Evolutionary conservation across 2,329 filamentous ascomycete species (phyloP).

Genomic region (Helotiales sp.): DNA sequence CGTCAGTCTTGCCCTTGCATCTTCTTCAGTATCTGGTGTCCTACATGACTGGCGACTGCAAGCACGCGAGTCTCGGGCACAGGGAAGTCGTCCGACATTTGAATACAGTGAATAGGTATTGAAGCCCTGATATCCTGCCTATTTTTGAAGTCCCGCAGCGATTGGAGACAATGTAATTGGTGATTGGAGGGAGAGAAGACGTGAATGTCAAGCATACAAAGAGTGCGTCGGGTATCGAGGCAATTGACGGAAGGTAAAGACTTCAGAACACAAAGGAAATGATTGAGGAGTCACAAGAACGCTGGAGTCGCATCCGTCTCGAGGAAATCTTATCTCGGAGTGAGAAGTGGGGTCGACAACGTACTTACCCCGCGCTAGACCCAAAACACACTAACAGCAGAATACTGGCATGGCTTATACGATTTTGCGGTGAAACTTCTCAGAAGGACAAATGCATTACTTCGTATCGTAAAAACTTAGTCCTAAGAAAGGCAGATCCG

Average conservation of each 20-base stretch:
- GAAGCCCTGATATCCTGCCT: too few relatives aligned
- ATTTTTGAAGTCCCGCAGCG: too few relatives aligned
- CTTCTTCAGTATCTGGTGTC: slow-evolving; percentile 35
- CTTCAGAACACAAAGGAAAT: slow-evolving; percentile 12
- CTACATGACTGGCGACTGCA: slow-evolving; percentile 93
- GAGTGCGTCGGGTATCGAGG: neutral
- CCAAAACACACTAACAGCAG: slow-evolving; percentile 8
- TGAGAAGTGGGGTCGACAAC: slow-evolving; percentile 16
- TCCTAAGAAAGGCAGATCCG: slow-evolving; percentile 8
- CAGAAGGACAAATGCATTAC: slow-evolving; percentile 12
- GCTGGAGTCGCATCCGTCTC: slow-evolving; percentile 1
- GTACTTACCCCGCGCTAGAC: slow-evolving; percentile 28
- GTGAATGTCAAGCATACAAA: too few relatives aligned
- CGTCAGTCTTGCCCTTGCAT: slow-evolving; percentile 24
- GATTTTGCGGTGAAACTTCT: slow-evolving; percentile 5
- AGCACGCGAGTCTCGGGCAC: slow-evolving; percentile 68
- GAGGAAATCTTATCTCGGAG: slow-evolving; percentile 17
- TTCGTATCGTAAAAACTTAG: slow-evolving; percentile 16
- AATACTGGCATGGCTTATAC: neutral
- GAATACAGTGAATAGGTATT: neutral
- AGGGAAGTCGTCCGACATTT: slow-evolving; percentile 36
- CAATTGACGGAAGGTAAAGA: neutral
- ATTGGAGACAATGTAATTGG: too few relatives aligned
- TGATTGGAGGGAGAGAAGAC: too few relatives aligned
- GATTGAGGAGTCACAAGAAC: neutral